Base-by-base conservation (phyloP, 1,284 basidiomycete species). In the Sporisorium exsertum region DNA sequence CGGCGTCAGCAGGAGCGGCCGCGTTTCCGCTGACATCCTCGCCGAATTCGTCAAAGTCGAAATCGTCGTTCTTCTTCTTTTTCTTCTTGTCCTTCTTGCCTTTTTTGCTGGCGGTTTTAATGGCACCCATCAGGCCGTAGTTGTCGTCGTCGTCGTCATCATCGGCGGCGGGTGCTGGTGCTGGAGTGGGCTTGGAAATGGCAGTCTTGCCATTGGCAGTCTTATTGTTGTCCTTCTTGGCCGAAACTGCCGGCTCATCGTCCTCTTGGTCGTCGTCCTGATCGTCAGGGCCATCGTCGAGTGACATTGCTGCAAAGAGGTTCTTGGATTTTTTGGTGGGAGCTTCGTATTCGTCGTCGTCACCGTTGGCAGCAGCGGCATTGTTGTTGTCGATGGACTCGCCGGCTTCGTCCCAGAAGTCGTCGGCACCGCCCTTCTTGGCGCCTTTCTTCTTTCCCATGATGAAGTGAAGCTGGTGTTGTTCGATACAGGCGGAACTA, bases 401-500 rank as follows among this genome's bases (percentile, higher is more conserved):
- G 40, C 71, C 78, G 32, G 78, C 79, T 46, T 81, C 78, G 33
- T 79, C 79, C 80, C 80, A 82, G 63, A 78, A 81, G 65, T 81
- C 79, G 40, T 81, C 79, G 56, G 63, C 73, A 35, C 72, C 75
- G 64, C 78, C 79, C 65, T 81, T 81, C 67, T 67, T 69, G 43
- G 75, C 81, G 61, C 77, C 79, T 67, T 82, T 82, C 59, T 74
- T 74, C 78, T 82, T 82, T 60, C 81, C 81, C 81, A 82, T 82
- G 27, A 37, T 79, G 64, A 40, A 22, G 47, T 43, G 37, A 43
- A 37, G 61, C 46, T 52, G 61, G 22, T n/a, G 37, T 27, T 3
- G 37, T 18, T 40, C 16, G 40, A 20, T 29, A n/a, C n/a, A n/a
- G 55, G 12, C 9, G 6, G 53, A 40, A 37, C 18, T 22, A n/a